These are phyloP conservation scores for Spergularia marina DNA, from an alignment of 148 eudicot genomes.

Conservation along the genomic window DNA sequence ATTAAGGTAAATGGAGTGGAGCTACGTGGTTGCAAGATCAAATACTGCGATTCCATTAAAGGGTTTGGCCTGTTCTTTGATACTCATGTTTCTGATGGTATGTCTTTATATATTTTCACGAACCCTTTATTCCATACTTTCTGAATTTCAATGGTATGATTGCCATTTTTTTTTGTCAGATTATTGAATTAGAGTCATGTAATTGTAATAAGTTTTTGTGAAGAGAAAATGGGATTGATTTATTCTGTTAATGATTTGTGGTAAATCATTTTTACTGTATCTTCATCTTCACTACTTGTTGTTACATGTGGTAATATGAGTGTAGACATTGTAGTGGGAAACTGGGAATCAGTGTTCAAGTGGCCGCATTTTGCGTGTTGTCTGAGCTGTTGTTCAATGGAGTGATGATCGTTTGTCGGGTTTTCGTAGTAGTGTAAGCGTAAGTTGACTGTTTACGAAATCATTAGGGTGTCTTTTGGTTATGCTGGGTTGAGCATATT, in stretches of 20 bases:
- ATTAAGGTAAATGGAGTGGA: slow-evolving; percentile 67
- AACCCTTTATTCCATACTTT: neutral
- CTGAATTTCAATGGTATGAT: neutral
- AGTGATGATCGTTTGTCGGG: neutral
- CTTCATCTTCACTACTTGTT: neutral
- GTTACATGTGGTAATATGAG: neutral
- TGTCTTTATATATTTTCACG: slow-evolving; percentile 1
- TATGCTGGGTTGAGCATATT: no score
- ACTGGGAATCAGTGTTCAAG: neutral
- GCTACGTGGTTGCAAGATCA: slow-evolving; percentile 72
- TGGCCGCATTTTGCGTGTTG: slow-evolving; percentile 3
- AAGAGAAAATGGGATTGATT: neutral
- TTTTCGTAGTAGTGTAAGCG: neutral
- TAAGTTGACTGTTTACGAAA: no score
- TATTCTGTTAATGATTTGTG: neutral
- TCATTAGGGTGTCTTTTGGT: no score
- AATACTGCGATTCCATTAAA: slow-evolving; percentile 63
- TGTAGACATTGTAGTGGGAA: neutral
- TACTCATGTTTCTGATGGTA: slow-evolving; percentile 56
- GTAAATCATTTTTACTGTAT: neutral
- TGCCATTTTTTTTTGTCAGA: neutral
- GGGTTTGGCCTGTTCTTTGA: slow-evolving; percentile 76
- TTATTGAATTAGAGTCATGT: neutral
- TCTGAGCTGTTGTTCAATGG: neutral
- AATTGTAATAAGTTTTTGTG: neutral